These are phyloP conservation scores for Fraxinus ornus DNA, from an alignment of 305 asterid genomes.

Conservation along the genomic window DNA sequence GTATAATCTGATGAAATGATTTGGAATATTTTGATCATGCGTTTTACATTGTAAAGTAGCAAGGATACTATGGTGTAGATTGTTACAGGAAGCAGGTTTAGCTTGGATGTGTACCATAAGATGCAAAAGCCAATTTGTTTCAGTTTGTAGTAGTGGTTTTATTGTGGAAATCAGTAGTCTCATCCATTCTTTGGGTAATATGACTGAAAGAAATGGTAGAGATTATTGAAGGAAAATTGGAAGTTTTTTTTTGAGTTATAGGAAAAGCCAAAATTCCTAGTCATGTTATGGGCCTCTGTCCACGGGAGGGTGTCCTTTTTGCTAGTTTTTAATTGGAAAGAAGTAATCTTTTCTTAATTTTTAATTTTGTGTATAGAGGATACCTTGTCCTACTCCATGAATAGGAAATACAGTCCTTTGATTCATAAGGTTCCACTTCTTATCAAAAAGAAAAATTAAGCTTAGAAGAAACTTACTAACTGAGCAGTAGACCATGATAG, in stretches of 20 bases:
- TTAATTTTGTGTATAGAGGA: neutral
- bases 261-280: neutral
- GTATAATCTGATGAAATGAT: neutral
- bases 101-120: neutral
- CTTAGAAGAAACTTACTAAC: neutral
- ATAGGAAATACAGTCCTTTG: neutral
- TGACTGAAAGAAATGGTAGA: neutral
- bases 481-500: neutral
- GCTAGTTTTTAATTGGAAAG: neutral
- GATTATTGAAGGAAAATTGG: neutral
- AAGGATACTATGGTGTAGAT: neutral
- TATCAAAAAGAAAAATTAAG: neutral
- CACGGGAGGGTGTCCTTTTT: neutral
- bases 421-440: neutral
- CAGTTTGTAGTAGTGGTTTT: neutral
- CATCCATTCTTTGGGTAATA: neutral
- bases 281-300: neutral
- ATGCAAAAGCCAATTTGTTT: neutral
- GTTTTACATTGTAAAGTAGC: neutral
- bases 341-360: neutral
- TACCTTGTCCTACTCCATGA: neutral
- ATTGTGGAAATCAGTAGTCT: neutral
- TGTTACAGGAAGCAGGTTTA: neutral
- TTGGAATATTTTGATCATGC: neutral
- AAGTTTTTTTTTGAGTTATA: neutral